Conservation (phyloP, 2,329 filamentous ascomycete genomes). For the Truncatella angustata region DNA sequence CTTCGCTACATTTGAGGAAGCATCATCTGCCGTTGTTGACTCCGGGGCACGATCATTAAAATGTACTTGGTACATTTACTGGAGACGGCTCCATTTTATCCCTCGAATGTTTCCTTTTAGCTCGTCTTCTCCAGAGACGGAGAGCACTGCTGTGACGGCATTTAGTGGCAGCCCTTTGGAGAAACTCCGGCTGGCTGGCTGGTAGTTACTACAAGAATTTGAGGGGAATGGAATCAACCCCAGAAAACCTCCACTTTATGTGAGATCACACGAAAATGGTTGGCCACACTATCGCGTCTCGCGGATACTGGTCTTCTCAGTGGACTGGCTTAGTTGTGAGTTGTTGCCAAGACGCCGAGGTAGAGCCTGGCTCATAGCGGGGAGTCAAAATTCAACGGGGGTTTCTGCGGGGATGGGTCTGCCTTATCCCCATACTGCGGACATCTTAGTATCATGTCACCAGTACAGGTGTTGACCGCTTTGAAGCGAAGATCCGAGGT, state of each 20-base stretch:
- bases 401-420: neutral
- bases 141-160: too few relatives aligned
- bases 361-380: constrained; percentile 18
- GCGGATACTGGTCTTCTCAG: neutral
- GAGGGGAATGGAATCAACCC: neutral
- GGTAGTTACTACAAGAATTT: too few relatives aligned
- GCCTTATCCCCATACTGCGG: constrained; percentile 1
- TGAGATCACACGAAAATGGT: neutral
- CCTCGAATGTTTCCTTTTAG: too few relatives aligned
- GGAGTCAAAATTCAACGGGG: constrained; percentile 10
- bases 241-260: neutral
- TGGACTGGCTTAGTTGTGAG: neutral
- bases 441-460: neutral
- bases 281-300: constrained; percentile 1
- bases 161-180: too few relatives aligned
- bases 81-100: too few relatives aligned
- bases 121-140: neutral
- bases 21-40: too few relatives aligned
- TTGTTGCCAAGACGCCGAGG: constrained; percentile 24
- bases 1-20: too few relatives aligned
- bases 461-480: neutral
- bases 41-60: too few relatives aligned
- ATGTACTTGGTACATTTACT: too few relatives aligned
- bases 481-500: neutral
- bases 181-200: too few relatives aligned